Evolutionary conservation across 805 yeast species (phyloP).

Genomic region (Saturnispora sanitii): DNA sequence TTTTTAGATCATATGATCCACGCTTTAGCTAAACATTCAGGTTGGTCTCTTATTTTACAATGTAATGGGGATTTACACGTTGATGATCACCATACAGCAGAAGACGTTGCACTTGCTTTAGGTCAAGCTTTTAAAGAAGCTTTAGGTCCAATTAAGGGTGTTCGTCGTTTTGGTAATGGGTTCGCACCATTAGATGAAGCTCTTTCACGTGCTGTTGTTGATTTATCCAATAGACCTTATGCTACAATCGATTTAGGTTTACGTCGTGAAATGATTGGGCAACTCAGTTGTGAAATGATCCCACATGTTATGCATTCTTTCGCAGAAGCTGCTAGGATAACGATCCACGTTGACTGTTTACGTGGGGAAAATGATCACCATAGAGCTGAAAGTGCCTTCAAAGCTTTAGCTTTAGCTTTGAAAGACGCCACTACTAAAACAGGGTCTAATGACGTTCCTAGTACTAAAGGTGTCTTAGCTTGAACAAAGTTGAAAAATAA

Average conservation of each 20-base stretch:
- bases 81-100: conserved; percentile 96
- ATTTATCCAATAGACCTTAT: conserved; percentile 84
- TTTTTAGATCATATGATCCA: conserved; percentile 96
- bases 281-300: conserved; percentile 88
- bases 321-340: conserved; percentile 84
- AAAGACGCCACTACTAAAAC: conserved; percentile 75
- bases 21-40: conserved; percentile 92
- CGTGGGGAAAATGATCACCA: conserved; percentile 96
- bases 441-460: conserved; percentile 86
- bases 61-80: conserved; percentile 92
- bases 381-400: conserved; percentile 91
- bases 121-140: conserved; percentile 88
- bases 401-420: conserved; percentile 89
- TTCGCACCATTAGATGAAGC: conserved; percentile 98
- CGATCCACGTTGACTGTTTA: conserved; percentile 88
- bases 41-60: conserved; percentile 86
- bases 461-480: conserved; percentile 90
- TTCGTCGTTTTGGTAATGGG: conserved; percentile 85
- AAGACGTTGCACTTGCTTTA: conserved; percentile 87
- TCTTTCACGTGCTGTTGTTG: conserved; percentile 90
- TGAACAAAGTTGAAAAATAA: conserved; percentile 19
- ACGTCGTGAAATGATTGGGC: conserved; percentile 89
- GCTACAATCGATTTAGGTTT: conserved; percentile 86
- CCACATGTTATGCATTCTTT: conserved; percentile 95
- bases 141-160: conserved; percentile 80